Percentiles rank a stretch among this genome's conserved stretches.
Conservation (phyloP, 108 stramenopile genomes). For the Cyclotella sp. region DNA sequence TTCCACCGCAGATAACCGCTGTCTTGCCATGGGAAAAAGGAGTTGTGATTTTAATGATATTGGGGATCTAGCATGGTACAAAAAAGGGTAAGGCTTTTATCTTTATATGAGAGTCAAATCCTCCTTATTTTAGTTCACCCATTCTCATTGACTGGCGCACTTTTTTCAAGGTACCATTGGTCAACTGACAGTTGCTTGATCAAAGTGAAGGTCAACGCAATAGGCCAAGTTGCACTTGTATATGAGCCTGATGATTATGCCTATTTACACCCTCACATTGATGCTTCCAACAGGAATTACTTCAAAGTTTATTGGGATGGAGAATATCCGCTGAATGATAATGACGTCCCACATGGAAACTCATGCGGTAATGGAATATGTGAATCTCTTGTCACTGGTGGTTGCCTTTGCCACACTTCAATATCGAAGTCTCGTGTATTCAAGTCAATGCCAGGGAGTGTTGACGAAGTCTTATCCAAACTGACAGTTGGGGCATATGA, state of each 20-base stretch:
- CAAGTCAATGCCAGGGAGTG: slow-evolving; percentile 44
- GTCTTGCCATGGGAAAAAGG: slow-evolving; percentile 31
- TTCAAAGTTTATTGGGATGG: slow-evolving; percentile 50
- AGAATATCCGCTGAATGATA: slow-evolving; percentile 41
- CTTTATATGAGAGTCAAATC: too few species aligned
- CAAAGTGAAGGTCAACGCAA: slow-evolving; percentile 58
- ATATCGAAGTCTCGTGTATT: slow-evolving; percentile 38
- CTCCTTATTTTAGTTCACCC: too few species aligned
- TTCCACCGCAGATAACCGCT: slow-evolving; percentile 39
- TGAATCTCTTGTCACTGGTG: slow-evolving; percentile 35
- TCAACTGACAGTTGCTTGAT: slow-evolving; percentile 52
- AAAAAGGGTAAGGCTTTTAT: slow-evolving; percentile 34
- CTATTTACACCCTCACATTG: slow-evolving; percentile 36
- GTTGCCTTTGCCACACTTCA: slow-evolving; percentile 39
- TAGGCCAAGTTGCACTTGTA: slow-evolving; percentile 64
- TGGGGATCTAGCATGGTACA: slow-evolving; percentile 25
- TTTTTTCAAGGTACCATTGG: slow-evolving; percentile 62
- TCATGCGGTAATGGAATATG: slow-evolving; percentile 36
- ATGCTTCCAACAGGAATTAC: slow-evolving; percentile 45
- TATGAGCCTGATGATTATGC: slow-evolving; percentile 49
- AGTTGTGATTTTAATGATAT: slow-evolving; percentile 43
- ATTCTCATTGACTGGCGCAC: too few species aligned
- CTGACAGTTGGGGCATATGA: slow-evolving; percentile 52
- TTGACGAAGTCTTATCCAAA: slow-evolving; percentile 46
- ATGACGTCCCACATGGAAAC: slow-evolving; percentile 40